These are phyloP conservation scores for Toxoplasma gondii DNA, from an alignment of 169 alveolate genomes.

Conservation along the genomic window DNA sequence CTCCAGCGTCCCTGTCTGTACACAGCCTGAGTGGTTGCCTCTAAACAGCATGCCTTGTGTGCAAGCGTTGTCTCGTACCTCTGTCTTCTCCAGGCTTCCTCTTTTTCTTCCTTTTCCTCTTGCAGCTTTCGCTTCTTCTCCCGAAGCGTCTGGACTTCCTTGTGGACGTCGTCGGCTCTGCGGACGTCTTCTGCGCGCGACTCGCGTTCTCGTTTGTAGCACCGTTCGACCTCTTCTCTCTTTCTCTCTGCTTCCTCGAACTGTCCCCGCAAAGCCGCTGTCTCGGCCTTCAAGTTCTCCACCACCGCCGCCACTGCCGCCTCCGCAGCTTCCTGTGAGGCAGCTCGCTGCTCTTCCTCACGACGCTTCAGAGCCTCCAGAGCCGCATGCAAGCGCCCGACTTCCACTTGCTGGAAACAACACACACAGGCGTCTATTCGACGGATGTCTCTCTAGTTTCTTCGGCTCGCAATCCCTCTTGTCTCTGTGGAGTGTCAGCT, in stretches of 20 bases:
- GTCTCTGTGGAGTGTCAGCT: neutral
- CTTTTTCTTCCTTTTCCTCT: neutral
- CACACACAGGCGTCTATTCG: neutral
- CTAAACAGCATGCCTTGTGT: neutral
- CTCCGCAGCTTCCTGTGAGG: conserved; percentile 18
- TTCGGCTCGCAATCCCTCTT: neutral
- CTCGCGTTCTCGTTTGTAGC: conserved; percentile 34
- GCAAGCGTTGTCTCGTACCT: neutral
- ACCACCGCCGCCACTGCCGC: conserved; percentile 34
- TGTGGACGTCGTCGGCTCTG: neutral
- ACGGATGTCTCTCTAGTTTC: too few species aligned
- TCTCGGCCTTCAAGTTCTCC: conserved; percentile 29
- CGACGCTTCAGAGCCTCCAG: conserved; percentile 19
- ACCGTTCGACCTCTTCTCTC: conserved; percentile 29
- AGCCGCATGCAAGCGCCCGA: conserved; percentile 1
- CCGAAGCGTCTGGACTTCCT: conserved; percentile 19
- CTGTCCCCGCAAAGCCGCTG: neutral
- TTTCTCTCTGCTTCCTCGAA: neutral
- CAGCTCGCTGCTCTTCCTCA: conserved; percentile 1
- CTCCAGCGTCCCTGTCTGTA: too few species aligned
- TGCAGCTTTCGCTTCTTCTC: conserved; percentile 23
- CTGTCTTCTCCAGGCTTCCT: conserved; percentile 29
- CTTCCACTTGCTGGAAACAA: neutral
- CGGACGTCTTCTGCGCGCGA: conserved; percentile 28
- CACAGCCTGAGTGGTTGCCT: neutral